Conservation (phyloP, 257 asterid genomes). For the Salvia rosmarinus region DNA sequence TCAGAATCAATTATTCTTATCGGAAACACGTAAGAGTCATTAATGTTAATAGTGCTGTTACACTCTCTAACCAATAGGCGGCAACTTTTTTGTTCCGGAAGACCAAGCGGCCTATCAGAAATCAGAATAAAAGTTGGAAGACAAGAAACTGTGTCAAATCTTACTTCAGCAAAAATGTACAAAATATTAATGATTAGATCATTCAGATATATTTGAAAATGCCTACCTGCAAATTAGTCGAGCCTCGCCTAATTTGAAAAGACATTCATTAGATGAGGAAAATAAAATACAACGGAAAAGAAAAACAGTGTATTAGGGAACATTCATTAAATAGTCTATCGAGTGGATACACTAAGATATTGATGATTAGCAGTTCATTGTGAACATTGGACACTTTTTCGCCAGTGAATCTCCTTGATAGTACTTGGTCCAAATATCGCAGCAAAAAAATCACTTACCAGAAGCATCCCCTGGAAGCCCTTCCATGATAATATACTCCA, state of each 20-base stretch:
- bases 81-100: slow-evolving; percentile 58
- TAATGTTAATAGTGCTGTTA: slow-evolving; percentile 37
- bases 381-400: background rate
- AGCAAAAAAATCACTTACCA: slow-evolving; percentile 46
- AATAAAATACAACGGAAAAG: too few species aligned
- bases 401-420: slow-evolving; percentile 10
- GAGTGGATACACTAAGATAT: too few species aligned
- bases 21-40: slow-evolving; percentile 56
- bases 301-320: too few species aligned
- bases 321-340: too few species aligned
- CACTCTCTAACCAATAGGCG: slow-evolving; percentile 37
- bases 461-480: slow-evolving; percentile 66
- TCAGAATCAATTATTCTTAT: slow-evolving; percentile 62
- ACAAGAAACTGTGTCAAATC: background rate
- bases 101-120: slow-evolving; percentile 59
- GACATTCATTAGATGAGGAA: slow-evolving; percentile 31
- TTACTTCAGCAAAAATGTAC: background rate
- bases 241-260: slow-evolving; percentile 58
- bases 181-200: background rate
- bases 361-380: slow-evolving; percentile 3
- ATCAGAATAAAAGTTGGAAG: slow-evolving; percentile 13
- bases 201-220: background rate
- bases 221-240: slow-evolving; percentile 75
- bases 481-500: slow-evolving; percentile 68
- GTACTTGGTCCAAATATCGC: background rate